Evolutionary conservation across 305 asterid genomes (phyloP).

Genomic region (Stenogyne calaminthoides): DNA sequence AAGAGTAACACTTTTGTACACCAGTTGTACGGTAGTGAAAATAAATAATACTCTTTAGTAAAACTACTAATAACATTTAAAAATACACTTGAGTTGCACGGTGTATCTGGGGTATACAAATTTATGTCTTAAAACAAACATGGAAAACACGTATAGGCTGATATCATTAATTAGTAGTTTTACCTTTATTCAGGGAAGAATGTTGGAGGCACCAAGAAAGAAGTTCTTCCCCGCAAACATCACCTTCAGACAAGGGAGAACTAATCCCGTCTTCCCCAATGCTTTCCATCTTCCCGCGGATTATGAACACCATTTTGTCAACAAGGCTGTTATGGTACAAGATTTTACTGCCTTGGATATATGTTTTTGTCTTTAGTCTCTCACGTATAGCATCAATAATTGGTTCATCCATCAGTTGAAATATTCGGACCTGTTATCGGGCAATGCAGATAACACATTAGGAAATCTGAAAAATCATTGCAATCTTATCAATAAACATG

Average conservation of each 20-base stretch:
- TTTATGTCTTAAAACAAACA: background rate
- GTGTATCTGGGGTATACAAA: too few species aligned
- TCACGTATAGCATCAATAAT: conserved; percentile 80
- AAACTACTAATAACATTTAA: too few species aligned
- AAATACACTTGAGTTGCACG: too few species aligned
- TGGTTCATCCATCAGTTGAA: conserved; percentile 74
- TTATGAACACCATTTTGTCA: conserved; percentile 86
- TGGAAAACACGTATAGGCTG: background rate
- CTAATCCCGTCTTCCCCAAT: conserved; percentile 62
- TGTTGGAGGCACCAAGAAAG: conserved; percentile 91
- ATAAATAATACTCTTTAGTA: too few species aligned
- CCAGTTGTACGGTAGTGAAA: too few species aligned
- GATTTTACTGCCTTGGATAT: conserved; percentile 72
- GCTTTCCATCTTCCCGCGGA: conserved; percentile 81
- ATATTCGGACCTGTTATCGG: conserved; percentile 65
- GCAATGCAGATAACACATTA: background rate
- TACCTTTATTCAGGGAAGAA: conserved; percentile 61
- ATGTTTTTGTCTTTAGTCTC: conserved; percentile 72
- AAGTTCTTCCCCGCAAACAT: conserved; percentile 89
- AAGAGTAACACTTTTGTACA: too few species aligned
- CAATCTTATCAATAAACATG: background rate
- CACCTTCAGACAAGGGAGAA: conserved; percentile 69
- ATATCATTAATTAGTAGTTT: background rate
- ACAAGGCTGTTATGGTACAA: conserved; percentile 61
- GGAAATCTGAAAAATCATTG: background rate